phyloP scores from a whole-genome alignment of 139 green algal species.

The Chlamydomonas schloesseri region DNA sequence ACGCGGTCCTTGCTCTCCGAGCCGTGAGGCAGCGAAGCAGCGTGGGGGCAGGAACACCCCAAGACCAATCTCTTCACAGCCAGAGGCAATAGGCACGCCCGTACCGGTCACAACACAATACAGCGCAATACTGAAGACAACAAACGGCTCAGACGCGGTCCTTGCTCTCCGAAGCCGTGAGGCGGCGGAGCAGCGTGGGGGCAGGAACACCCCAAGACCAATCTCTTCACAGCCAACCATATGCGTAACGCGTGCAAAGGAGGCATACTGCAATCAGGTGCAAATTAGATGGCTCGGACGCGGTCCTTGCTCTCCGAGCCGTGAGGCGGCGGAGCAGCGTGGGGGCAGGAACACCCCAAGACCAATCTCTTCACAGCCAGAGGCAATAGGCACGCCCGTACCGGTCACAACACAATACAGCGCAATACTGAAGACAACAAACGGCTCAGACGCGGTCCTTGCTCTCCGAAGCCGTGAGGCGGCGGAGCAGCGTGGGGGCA shows the following conservation, averaged over 20 bases:
- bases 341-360: constrained; percentile 17
- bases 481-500: neutral
- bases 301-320: neutral
- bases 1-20: neutral
- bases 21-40: too few species aligned
- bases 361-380: constrained; percentile 25
- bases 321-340: too few species aligned
- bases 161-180: too few species aligned
- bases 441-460: neutral
- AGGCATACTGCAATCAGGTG: neutral
- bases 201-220: too few species aligned
- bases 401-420: too few species aligned
- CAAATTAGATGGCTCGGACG: neutral
- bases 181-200: too few species aligned
- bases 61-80: constrained; percentile 11
- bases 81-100: neutral
- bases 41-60: constrained; percentile 18
- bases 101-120: too few species aligned
- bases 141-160: too few species aligned
- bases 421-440: too few species aligned
- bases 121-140: too few species aligned
- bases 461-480: neutral
- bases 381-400: neutral
- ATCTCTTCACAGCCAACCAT: too few species aligned
- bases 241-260: neutral